Evolutionary conservation across 805 yeast species (phyloP).

Genomic region (Sungouiozyma ichnusensis): DNA sequence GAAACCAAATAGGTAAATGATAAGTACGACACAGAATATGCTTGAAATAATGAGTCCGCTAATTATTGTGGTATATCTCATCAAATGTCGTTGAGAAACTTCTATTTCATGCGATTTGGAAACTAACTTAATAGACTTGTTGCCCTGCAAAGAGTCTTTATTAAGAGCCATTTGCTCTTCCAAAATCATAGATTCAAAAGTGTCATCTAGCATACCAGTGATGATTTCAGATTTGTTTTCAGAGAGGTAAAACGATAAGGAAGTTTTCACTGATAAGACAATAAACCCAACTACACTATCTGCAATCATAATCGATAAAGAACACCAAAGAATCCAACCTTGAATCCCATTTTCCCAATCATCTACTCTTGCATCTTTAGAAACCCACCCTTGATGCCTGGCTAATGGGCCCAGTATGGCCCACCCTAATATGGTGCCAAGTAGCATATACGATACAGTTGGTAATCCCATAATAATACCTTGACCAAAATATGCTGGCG

Average conservation of each 20-base stretch:
- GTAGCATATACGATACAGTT: constrained; percentile 81
- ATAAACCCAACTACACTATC: constrained; percentile 77
- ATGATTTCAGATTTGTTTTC: constrained; percentile 18
- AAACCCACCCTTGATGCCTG: constrained; percentile 67
- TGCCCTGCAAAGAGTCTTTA: constrained; percentile 4
- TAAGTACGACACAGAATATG: constrained; percentile 52
- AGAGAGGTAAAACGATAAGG: constrained; percentile 18
- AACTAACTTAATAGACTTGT: constrained; percentile 18
- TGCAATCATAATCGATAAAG: constrained; percentile 85
- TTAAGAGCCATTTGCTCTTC: constrained; percentile 27
- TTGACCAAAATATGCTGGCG: constrained; percentile 96
- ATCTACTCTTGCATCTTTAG: constrained; percentile 58
- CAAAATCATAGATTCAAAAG: constrained; percentile 24
- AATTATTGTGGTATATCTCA: constrained; percentile 39
- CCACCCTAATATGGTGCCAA: constrained; percentile 91
- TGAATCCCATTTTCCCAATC: constrained; percentile 93
- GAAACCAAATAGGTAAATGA: constrained; percentile 57
- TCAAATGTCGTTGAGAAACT: constrained; percentile 37
- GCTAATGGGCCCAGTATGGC: constrained; percentile 79
- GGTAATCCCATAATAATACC: constrained; percentile 96
- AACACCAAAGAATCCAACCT: constrained; percentile 96
- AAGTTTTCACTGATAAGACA: constrained; percentile 44
- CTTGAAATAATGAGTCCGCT: constrained; percentile 60
- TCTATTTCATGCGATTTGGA: constrained; percentile 28
- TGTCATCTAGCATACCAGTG: constrained; percentile 20